Percentiles rank a stretch among this genome's conserved stretches.
Conservation (phyloP, 495 filamentous ascomycete species). For the Cercophora sp. region DNA sequence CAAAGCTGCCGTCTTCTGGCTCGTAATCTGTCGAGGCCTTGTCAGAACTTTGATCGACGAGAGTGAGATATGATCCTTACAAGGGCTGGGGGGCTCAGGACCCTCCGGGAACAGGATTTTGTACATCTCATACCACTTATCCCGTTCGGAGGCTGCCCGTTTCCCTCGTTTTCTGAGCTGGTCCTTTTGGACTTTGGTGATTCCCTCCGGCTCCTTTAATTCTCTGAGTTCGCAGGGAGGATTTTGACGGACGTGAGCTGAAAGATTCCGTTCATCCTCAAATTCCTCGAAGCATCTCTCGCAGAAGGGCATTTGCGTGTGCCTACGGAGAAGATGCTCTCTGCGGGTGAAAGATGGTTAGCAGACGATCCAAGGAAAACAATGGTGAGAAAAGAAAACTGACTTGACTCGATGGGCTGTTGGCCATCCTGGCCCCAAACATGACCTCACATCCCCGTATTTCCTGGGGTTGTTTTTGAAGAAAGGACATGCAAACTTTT, state of each 20-base stretch:
- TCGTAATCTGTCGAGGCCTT: no score
- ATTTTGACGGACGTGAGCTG: neutral
- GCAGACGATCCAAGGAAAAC: neutral
- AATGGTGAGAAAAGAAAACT: neutral
- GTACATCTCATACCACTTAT: neutral
- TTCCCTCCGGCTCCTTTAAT: neutral
- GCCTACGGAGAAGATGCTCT: neutral
- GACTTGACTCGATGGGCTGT: neutral
- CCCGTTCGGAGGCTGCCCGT: no score
- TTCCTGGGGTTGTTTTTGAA: neutral
- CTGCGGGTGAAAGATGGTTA: neutral
- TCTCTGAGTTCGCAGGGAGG: neutral
- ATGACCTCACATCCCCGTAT: neutral
- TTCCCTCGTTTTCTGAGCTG: neutral
- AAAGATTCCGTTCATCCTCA: neutral
- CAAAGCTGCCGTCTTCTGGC: no score
- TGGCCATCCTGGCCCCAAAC: neutral
- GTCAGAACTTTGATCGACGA: no score
- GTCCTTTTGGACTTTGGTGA: neutral
- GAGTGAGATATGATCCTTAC: no score
- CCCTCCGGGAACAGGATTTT: neutral
- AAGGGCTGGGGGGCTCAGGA: neutral
- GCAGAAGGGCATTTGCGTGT: no score
- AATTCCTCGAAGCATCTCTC: neutral
- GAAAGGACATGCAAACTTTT: slow-evolving; percentile 4